Evolutionary conservation across 495 filamentous ascomycete species (phyloP).

Genomic region (Lentithecium fluviatile): DNA sequence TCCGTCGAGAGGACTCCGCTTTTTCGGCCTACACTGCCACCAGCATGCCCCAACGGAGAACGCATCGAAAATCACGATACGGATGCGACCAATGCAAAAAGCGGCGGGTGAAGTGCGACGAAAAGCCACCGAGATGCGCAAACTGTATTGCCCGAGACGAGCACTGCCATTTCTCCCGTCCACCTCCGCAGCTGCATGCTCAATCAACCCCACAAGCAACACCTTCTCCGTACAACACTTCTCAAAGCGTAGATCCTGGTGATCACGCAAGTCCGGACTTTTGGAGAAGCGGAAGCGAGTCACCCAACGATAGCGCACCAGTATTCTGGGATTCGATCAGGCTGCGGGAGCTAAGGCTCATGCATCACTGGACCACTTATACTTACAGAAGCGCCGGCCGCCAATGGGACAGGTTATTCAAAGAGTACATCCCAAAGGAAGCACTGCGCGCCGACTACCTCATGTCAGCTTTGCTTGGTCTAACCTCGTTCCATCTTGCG

Average conservation of each 20-base stretch:
- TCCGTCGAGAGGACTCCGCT: too few relatives aligned
- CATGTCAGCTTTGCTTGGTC: constrained; percentile 3
- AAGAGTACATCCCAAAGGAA: neutral
- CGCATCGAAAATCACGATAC: neutral
- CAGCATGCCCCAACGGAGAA: too few relatives aligned
- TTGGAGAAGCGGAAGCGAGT: too few relatives aligned
- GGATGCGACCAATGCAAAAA: constrained; percentile 2
- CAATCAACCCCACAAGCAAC: neutral
- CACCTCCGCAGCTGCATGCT: neutral
- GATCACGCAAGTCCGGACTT: too few relatives aligned
- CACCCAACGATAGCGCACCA: neutral
- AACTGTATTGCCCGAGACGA: constrained; percentile 1
- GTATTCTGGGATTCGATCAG: neutral
- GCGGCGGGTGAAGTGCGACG: constrained; percentile 3
- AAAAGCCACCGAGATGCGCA: neutral
- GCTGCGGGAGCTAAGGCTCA: neutral
- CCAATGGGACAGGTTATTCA: neutral
- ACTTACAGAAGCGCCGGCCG: neutral
- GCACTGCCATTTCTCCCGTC: neutral
- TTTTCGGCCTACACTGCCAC: too few relatives aligned
- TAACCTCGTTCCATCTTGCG: constrained; percentile 2
- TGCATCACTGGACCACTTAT: constrained; percentile 11
- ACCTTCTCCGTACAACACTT: neutral
- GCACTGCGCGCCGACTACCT: constrained; percentile 7
- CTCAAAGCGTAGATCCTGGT: too few relatives aligned